These are phyloP conservation scores for Oryza nivara DNA, from an alignment of 176 grass and related monocot genomes.

Conservation along the genomic window DNA sequence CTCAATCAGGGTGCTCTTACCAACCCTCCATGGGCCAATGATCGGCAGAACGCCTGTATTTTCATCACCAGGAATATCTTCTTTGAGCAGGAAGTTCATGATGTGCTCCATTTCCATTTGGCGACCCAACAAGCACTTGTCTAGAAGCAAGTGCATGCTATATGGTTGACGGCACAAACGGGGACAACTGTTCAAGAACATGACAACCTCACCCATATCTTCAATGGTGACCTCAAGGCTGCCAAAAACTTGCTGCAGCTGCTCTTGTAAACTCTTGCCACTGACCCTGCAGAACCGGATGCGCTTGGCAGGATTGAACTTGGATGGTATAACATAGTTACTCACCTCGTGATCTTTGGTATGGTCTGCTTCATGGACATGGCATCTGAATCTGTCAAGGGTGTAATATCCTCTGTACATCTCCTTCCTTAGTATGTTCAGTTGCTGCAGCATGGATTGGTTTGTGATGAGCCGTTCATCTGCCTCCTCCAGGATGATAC, in stretches of 20 bases:
- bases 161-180: neutral
- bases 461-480: slow-evolving; percentile 23
- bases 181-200: neutral
- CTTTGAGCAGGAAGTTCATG: neutral
- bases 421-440: neutral
- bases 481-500: slow-evolving; percentile 25
- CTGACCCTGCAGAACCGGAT: neutral
- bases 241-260: neutral
- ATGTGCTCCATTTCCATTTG: neutral
- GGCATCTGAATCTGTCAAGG: neutral
- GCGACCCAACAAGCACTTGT: neutral
- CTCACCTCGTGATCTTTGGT: neutral
- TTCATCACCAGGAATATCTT: neutral
- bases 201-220: neutral
- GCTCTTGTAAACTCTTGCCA: neutral
- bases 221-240: no score
- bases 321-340: neutral
- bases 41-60: neutral
- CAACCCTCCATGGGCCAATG: neutral
- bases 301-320: slow-evolving; percentile 14
- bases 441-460: slow-evolving; percentile 1
- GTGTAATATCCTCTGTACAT: slow-evolving; percentile 21
- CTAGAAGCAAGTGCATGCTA: neutral
- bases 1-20: slow-evolving; percentile 36
- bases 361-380: neutral